Evolutionary conservation across 139 green algal species (phyloP).

Genomic region (Auxenochlorella protothecoides): DNA sequence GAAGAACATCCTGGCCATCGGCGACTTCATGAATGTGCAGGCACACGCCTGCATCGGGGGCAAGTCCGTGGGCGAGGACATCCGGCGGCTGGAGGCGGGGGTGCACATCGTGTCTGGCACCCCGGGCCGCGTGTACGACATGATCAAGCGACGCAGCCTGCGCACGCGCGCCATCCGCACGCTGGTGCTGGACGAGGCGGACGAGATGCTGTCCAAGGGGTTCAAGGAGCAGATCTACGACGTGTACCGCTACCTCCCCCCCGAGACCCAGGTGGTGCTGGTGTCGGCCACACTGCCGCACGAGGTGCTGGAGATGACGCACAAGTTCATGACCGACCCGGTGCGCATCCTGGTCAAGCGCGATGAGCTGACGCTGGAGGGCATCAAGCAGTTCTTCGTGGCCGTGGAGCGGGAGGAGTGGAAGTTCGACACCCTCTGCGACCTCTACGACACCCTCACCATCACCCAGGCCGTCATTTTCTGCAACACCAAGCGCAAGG

Average conservation of each 20-base stretch:
- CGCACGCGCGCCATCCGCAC: conserved; percentile 65
- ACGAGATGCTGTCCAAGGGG: conserved; percentile 97
- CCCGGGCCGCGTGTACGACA: conserved; percentile 95
- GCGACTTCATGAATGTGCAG: conserved; percentile 87
- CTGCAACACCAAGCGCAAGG: conserved; percentile 96
- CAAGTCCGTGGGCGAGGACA: conserved; percentile 92
- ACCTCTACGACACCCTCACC: conserved; percentile 99
- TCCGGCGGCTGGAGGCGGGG: conserved; percentile 83
- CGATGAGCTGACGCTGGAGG: conserved; percentile 98
- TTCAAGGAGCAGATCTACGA: conserved; percentile 99
- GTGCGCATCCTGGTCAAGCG: conserved; percentile 97
- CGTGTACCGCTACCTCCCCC: conserved; percentile 88
- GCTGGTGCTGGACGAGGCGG: conserved; percentile 86
- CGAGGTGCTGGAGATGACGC: conserved; percentile 95
- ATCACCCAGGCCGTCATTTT: conserved; percentile 99
- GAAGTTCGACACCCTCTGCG: conserved; percentile 99
- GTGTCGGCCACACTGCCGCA: conserved; percentile 90
- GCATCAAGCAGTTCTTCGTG: conserved; percentile 99
- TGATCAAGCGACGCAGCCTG: conserved; percentile 86
- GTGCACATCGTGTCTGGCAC: conserved; percentile 93
- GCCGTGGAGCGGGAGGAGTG: conserved; percentile 98
- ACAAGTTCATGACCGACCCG: conserved; percentile 99
- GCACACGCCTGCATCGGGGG: conserved; percentile 91
- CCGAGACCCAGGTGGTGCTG: conserved; percentile 83
- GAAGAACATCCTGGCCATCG: conserved; percentile 81